phyloP scores from a whole-genome alignment of 768 basidiomycete species.

The Agaricus subrufescens region DNA sequence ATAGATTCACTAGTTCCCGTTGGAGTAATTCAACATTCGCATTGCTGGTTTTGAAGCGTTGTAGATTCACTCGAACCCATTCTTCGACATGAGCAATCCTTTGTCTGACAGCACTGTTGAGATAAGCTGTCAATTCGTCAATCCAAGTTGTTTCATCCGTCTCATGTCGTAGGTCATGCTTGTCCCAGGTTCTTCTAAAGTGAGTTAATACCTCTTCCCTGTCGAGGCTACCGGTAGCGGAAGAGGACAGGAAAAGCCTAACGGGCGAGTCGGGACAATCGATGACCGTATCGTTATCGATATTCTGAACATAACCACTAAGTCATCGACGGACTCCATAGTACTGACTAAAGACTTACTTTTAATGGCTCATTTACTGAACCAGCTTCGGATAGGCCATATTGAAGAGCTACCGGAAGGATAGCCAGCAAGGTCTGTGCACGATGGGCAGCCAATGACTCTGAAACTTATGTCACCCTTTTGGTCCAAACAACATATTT shows the following conservation, averaged over 20 bases:
- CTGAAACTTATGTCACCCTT: constrained; percentile 18
- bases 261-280: constrained; percentile 30
- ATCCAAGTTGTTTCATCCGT: constrained; percentile 39
- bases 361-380: constrained; percentile 46
- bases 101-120: constrained; percentile 33
- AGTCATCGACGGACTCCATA: neutral
- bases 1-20: constrained; percentile 34
- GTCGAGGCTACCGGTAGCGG: constrained; percentile 9
- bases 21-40: constrained; percentile 41
- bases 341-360: constrained; percentile 22
- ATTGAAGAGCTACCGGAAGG: constrained; percentile 43
- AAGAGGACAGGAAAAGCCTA: constrained; percentile 26
- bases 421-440: constrained; percentile 35
- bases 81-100: constrained; percentile 42
- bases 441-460: constrained; percentile 48
- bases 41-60: constrained; percentile 40
- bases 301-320: constrained; percentile 31
- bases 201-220: constrained; percentile 20
- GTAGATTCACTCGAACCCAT: constrained; percentile 48
- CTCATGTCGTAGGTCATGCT: constrained; percentile 25
- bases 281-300: constrained; percentile 44
- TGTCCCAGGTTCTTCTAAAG: constrained; percentile 25
- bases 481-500: neutral
- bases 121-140: constrained; percentile 27
- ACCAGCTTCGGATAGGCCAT: constrained; percentile 40